Conservation (phyloP, 352 stramenopile genomes). For the Phytophthora crassamura region DNA sequence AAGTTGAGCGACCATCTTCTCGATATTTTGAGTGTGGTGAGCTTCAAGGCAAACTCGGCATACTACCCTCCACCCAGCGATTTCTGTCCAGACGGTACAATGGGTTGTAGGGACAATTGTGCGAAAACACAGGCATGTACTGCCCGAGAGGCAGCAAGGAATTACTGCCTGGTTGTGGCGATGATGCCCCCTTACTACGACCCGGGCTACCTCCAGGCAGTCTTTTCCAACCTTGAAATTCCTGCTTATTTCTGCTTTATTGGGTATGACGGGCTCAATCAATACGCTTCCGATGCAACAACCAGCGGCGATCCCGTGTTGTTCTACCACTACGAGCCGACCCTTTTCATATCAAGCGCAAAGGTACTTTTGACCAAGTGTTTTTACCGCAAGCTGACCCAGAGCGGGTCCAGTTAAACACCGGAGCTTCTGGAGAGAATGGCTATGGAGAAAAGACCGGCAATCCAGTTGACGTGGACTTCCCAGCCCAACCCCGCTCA, state of each 20-base stretch:
- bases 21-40: slow-evolving; percentile 18
- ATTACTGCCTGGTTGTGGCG: slow-evolving; percentile 50
- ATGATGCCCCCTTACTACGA: slow-evolving; percentile 53
- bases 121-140: slow-evolving; percentile 49
- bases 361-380: slow-evolving; percentile 43
- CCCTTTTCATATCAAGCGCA: slow-evolving; percentile 42
- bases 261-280: slow-evolving; percentile 37
- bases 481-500: slow-evolving; percentile 33
- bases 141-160: no score
- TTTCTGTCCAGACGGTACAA: slow-evolving; percentile 34
- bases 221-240: slow-evolving; percentile 51
- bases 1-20: slow-evolving; percentile 42
- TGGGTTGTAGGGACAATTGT: slow-evolving; percentile 57
- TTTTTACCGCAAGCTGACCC: slow-evolving; percentile 41
- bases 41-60: slow-evolving; percentile 28
- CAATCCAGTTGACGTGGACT: slow-evolving; percentile 52
- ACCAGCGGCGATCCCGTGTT: slow-evolving; percentile 27
- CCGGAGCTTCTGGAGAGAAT: slow-evolving; percentile 45
- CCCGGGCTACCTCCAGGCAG: slow-evolving; percentile 45
- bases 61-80: slow-evolving; percentile 37
- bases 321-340: slow-evolving; percentile 63
- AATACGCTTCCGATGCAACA: slow-evolving; percentile 35
- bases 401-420: slow-evolving; percentile 32
- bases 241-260: slow-evolving; percentile 68
- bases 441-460: slow-evolving; percentile 47